Evolutionary conservation across 1,284 basidiomycete species (phyloP), one percentile per base, ranked within the genome.

Genomic region (Pholiota adiposa): DNA sequence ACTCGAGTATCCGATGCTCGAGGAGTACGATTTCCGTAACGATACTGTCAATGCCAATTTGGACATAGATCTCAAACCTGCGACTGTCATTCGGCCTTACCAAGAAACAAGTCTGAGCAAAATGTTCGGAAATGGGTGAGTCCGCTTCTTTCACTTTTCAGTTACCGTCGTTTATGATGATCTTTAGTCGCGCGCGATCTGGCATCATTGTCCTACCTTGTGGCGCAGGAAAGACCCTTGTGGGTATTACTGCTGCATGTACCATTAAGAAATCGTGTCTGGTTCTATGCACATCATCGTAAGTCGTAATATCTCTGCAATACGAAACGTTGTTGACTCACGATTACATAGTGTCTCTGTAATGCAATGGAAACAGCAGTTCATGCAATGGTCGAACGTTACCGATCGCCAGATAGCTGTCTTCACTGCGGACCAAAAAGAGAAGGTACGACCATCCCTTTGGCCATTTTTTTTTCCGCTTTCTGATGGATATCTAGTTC

Each of bases 201-300:
- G 97, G 97, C 3, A 99, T 99, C 68, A 99, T 99, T 64, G 97
- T 99, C 3, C 81, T 99, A 31, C 97, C 97, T 40, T 99, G 97
- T 72, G 97, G 97, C 62, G 97, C 97, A 31, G 97, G 97, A 50
- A 99, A 99, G 80, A 99, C 97, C 9, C 85, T 99, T 3, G 97
- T 99, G 5, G 97, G 97, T 16, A 98, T 99, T 70, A 99, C 97
- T 0, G 97, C 97, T 3, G 97, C 97, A 11, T 98, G 96, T 71
- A 99, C 97, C 18, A 97, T 99, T 79, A 98, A 98, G 79, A 99
- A 99, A 80, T 97, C 95, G 31, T 97, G 95, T 70, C 83, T 99
- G n/a, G 96, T 99, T 27, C 81, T 99, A 49, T 98, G 97, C 76
- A 98, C 96, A 23, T 97, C 95, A 49, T 94, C 94, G 94, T 96